Base-by-base conservation (phyloP, 2,329 filamentous ascomycete genomes). In the Diaporthe humulicola region DNA sequence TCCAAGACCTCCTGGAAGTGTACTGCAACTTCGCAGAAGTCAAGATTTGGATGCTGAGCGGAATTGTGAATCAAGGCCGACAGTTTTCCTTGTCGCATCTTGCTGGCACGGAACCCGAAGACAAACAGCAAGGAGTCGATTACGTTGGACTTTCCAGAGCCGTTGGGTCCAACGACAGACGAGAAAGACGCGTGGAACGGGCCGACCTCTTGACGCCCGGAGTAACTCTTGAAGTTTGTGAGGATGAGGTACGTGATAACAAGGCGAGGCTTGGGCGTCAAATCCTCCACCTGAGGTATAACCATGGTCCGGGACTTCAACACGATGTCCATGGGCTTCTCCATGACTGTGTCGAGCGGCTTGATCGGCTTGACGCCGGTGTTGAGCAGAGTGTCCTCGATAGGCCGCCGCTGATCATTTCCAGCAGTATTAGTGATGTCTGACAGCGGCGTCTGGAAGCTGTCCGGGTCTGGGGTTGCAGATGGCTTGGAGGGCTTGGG, bases 211-310 rank as follows among this genome's bases (percentile, higher is more conserved):
- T 99, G 97, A 76, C 94, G 89, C 5, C 97, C 97, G 22, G 97
- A 97, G 83, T 99, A 99, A 86, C 96, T 98, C 87, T 99, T 99
- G 91, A 99, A 99, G 84, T 99, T 99, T 78, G 91, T 97, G 79
- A 99, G 89, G 75, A 98, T 92, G 66, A 99, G 88, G 82, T 98
- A 95, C 25, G 95, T 97, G 78, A 99, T 96, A 71, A 98, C 96
- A 77, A 97, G 96, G 71, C 97, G 93, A 70, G 95, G 88, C 82
- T 96, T 98, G 1, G 95, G 94, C 0, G 90, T 92, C 0, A 90
- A 90, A 36, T 95, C 91, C 82, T 98, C 94, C 57, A 94, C 90
- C n/a, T 91, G 85, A 0, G 90, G 89, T 36, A 92, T 87, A 2
- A 91, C 88, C 80, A 93, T 87, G 45, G 93, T 93, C 75, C 96